Evolutionary conservation across 495 filamentous ascomycete genomes (phyloP), one percentile per base, ranked within the genome.

Genomic region (Amphirosellinia nigrospora): DNA sequence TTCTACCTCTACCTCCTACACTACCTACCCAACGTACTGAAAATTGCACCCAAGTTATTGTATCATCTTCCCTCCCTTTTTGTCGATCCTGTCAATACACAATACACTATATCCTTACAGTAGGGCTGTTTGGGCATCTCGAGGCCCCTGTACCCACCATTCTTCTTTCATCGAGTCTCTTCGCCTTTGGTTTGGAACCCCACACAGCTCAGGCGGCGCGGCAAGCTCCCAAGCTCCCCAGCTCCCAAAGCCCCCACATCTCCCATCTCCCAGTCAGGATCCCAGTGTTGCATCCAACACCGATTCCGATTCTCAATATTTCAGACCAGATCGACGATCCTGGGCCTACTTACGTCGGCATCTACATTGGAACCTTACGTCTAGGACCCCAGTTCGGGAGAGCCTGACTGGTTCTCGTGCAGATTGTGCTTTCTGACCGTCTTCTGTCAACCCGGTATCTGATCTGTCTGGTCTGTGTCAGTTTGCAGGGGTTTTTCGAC

Each of bases 31-130:
- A n/a, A n/a, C n/a, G n/a, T n/a, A n/a, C n/a, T n/a, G n/a, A n/a
- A n/a, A n/a, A n/a, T n/a, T n/a, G n/a, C n/a, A n/a, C n/a, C n/a
- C n/a, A n/a, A 50, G 39, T 64, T 48, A 48, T 50, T 30, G n/a
- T 36, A 50, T 64, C 61, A 64, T 50, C 61, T 50, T 50, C 16
- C 43, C 43, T 64, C 43, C 30, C 61, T 43, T 64, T 46, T 64
- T 21, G 60, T 64, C n/a, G 8, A 16, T n/a, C n/a, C n/a, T n/a
- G n/a, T n/a, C n/a, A n/a, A n/a, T n/a, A n/a, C n/a, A n/a, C n/a
- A n/a, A n/a, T n/a, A n/a, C n/a, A n/a, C n/a, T n/a, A n/a, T n/a
- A n/a, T n/a, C n/a, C n/a, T n/a, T n/a, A n/a, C n/a, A n/a, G n/a
- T n/a, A 58, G 32, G 28, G 9, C 13, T 56, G 4, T 34, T 19